Evolutionary conservation across 768 basidiomycete genomes (phyloP), one percentile per base, ranked within the genome.

Genomic region (Termitomyces titanicus): DNA sequence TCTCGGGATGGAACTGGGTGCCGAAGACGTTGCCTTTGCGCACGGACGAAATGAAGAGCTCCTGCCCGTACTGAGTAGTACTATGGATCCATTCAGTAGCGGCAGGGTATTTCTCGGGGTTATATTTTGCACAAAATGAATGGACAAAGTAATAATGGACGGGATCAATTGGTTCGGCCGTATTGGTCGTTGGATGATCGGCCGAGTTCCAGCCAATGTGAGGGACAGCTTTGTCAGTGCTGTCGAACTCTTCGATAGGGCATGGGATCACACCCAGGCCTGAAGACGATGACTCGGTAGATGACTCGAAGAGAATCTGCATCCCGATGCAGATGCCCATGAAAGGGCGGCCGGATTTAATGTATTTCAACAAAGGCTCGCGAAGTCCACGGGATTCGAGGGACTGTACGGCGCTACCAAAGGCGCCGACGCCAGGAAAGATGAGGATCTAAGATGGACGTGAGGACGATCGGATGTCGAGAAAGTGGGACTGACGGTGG

Each of bases 321-420:
- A 99, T 88, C 64, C 97, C 97, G 66, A 99, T 92, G 74, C 97
- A 99, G 75, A 99, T 98, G 37, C 93, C 93, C 72, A 97, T 92
- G 73, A 97, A 99, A 2, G 96, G 97, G 63, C 80, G 83, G 24
- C 97, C 96, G 11, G 92, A 92, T 15, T 73, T 71, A 63, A 99
- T 85, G 70, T 98, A 99, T 48, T 79, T 72, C 58, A 80, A 81
- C 54, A 99, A 78, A 24, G 92, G 94, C 59, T 89, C 82, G 34
- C 89, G 79, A 55, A 95, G 81, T 20, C 89, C 92, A 57, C 84
- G 85, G 17, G 79, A 69, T 15, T 74, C 71, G 48, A 99, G 84
- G 54, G 89, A 86, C 47, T 80, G 78, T 61, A 97, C 86, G 11
- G 96, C 96, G 18, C 88, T 86, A 47, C 88, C 86, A 67, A 98